Evolutionary conservation across 176 grass and related monocot species (phyloP).

Genomic region (Bolboschoenus planiculmis): DNA sequence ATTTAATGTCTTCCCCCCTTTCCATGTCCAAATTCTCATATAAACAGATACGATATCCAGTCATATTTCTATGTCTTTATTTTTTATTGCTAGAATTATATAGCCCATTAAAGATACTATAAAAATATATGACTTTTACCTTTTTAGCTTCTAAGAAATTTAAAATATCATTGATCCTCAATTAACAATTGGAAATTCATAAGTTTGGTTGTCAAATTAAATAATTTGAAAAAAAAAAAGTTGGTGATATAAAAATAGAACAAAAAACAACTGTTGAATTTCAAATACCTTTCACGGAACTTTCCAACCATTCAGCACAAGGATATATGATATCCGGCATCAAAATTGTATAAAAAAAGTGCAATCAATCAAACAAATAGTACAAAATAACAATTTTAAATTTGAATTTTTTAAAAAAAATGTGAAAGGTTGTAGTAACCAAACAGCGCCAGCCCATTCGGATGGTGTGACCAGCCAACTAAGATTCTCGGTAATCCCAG

Average conservation of each 20-base stretch:
- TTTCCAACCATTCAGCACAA: constrained; percentile 10
- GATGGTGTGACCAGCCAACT: constrained; percentile 20
- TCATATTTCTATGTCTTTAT: no score
- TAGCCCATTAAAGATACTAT: no score
- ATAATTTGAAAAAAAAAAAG: not conserved
- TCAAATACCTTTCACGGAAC: not conserved
- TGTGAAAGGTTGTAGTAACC: constrained; percentile 9
- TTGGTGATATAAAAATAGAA: constrained; percentile 5
- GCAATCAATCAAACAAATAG: constrained; percentile 10
- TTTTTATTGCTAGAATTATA: no score
- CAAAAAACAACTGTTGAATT: not conserved
- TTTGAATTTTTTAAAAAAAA: constrained; percentile 19
- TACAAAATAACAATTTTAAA: constrained; percentile 5
- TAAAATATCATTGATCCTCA: no score
- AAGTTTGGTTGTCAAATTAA: no score
- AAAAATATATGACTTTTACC: no score
- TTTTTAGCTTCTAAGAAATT: no score
- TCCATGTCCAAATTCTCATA: not conserved
- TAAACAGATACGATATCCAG: no score
- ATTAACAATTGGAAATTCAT: no score
- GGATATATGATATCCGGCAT: not conserved
- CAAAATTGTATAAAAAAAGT: not conserved
- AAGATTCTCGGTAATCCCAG: not conserved
- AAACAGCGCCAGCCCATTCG: constrained; percentile 20
- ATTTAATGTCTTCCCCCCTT: not conserved